Conservation (phyloP, 352 stramenopile species). For the Globisporangium irregulare region DNA sequence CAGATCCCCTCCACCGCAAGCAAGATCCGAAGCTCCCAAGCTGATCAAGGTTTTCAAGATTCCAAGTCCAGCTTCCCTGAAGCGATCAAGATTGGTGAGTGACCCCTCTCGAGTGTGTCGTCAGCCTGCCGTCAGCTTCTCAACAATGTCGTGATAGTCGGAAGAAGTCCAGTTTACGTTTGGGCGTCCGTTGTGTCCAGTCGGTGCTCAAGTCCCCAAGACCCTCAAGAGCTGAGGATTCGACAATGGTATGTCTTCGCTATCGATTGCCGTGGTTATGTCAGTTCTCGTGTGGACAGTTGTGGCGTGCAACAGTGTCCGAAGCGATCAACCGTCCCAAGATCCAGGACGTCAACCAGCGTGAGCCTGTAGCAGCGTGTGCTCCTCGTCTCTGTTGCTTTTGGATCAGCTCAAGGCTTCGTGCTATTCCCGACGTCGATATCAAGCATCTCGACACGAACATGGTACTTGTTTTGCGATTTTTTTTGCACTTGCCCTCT, state of each 20-base stretch:
- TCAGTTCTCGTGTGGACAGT: not conserved
- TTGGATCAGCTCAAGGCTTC: not conserved
- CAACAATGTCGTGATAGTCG: not conserved
- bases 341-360: not conserved
- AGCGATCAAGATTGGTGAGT: not conserved
- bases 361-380: not conserved
- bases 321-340: not conserved
- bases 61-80: not conserved
- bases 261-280: not conserved
- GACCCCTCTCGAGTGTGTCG: not conserved
- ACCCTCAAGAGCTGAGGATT: not conserved
- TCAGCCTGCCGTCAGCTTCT: not conserved
- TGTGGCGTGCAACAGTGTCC: not conserved
- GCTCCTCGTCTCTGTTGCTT: not conserved
- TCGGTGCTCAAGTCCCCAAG: not conserved
- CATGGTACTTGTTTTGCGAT: constrained; percentile 5
- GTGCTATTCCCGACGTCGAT: no score
- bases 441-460: not conserved
- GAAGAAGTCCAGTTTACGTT: not conserved
- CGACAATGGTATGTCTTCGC: constrained; percentile 2
- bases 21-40: not conserved
- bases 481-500: not conserved
- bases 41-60: not conserved
- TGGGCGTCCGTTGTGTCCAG: not conserved
- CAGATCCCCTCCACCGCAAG: not conserved